Evolutionary conservation across 805 yeast genomes (phyloP).

Genomic region (Groenewaldozyma salmanticensis): DNA sequence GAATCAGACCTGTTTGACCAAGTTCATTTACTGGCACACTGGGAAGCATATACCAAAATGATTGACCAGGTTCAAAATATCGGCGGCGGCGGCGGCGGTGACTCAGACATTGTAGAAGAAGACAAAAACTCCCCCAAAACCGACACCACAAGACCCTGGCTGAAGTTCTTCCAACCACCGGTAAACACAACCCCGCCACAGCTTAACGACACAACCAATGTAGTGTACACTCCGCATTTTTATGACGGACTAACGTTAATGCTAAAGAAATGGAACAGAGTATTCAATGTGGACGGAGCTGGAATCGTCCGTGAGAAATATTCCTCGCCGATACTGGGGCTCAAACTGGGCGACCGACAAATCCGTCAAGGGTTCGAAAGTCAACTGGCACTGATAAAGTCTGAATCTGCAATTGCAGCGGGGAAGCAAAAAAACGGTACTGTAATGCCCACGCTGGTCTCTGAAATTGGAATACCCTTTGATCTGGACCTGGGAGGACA

Average conservation of each 20-base stretch:
- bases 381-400: conserved; percentile 55
- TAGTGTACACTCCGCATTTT: conserved; percentile 74
- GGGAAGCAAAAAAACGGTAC: neutral
- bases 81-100: no score
- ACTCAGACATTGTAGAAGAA: no score
- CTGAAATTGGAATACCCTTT: conserved; percentile 92
- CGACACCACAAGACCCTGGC: no score
- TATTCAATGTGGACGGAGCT: conserved; percentile 74
- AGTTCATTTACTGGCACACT: conserved; percentile 58
- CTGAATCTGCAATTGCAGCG: conserved; percentile 31
- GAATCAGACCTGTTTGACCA: conserved; percentile 41
- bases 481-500: no score
- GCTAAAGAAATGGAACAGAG: conserved; percentile 77
- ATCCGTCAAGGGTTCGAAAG: conserved; percentile 60
- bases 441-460: conserved; percentile 58
- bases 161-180: conserved; percentile 70
- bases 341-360: conserved; percentile 55
- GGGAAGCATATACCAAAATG: conserved; percentile 36
- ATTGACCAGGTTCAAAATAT: conserved; percentile 43
- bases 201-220: conserved; percentile 34
- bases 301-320: conserved; percentile 75
- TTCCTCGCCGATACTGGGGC: conserved; percentile 61
- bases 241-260: conserved; percentile 88
- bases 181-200: conserved; percentile 70
- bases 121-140: no score